Evolutionary conservation across 1,284 basidiomycete genomes (phyloP).

Genomic region (Singerocomus inundabilis): DNA sequence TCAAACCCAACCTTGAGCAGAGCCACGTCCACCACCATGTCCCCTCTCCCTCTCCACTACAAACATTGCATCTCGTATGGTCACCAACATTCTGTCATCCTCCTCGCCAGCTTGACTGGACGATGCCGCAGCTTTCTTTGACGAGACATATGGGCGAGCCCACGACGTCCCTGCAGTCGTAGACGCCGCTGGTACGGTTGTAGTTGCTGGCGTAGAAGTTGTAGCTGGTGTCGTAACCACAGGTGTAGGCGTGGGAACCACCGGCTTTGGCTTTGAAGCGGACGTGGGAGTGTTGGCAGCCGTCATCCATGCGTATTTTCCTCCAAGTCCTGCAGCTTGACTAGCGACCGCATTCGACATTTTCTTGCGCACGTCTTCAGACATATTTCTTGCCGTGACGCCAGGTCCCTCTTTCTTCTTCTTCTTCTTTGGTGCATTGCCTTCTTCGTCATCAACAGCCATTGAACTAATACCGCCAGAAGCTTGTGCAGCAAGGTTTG

Average conservation of each 20-base stretch:
- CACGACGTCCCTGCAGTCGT: slow-evolving; percentile 39
- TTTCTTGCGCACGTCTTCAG: slow-evolving; percentile 84
- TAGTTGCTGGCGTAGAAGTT: slow-evolving; percentile 37
- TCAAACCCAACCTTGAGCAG: slow-evolving; percentile 68
- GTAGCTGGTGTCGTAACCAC: slow-evolving; percentile 28
- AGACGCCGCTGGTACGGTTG: slow-evolving; percentile 28
- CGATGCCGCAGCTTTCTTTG: slow-evolving; percentile 29
- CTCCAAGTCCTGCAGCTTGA: slow-evolving; percentile 76
- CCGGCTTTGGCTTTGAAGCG: slow-evolving; percentile 47
- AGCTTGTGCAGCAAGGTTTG: slow-evolving; percentile 57
- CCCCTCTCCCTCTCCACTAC: slow-evolving; percentile 74
- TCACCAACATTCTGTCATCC: slow-evolving; percentile 57
- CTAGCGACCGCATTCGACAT: slow-evolving; percentile 87
- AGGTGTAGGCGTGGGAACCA: slow-evolving; percentile 27
- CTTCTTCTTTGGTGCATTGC: slow-evolving; percentile 70
- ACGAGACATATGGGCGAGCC: slow-evolving; percentile 66
- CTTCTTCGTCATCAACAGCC: slow-evolving; percentile 40
- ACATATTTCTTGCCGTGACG: slow-evolving; percentile 82
- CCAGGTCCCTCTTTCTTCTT: slow-evolving; percentile 82
- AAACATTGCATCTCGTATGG: slow-evolving; percentile 76
- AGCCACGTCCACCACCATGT: slow-evolving; percentile 73
- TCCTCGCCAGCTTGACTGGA: slow-evolving; percentile 41
- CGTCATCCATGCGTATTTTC: slow-evolving; percentile 85
- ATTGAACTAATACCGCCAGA: slow-evolving; percentile 36
- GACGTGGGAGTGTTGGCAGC: slow-evolving; percentile 50